Percentiles rank a stretch among this genome's conserved stretches.
Conservation (phyloP, 495 filamentous ascomycete genomes). For the Gamarada debralockiae region DNA sequence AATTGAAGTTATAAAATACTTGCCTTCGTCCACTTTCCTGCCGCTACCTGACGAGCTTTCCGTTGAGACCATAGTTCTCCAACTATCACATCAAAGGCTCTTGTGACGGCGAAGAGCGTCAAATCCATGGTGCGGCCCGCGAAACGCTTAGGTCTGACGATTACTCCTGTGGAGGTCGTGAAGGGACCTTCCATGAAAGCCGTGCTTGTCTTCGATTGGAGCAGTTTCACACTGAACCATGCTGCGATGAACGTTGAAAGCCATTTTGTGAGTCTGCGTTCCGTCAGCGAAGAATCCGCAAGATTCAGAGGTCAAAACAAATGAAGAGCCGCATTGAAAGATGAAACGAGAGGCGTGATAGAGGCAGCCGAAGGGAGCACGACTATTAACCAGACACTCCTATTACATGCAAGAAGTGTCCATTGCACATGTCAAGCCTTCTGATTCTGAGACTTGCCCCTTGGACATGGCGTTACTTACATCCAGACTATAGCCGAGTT, state of each 20-base stretch:
- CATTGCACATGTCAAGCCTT: no score
- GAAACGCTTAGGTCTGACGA: conserved; percentile 34
- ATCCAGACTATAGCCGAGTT: background rate
- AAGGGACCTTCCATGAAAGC: conserved; percentile 32
- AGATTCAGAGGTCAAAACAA: background rate
- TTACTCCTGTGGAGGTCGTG: conserved; percentile 20
- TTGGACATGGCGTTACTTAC: background rate
- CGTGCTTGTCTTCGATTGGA: conserved; percentile 41
- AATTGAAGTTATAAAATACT: conserved; percentile 4
- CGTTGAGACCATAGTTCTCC: conserved; percentile 60
- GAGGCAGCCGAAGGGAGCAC: background rate
- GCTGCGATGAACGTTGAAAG: conserved; percentile 45
- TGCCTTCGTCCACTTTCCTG: conserved; percentile 45
- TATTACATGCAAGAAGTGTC: no score
- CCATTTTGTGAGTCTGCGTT: conserved; percentile 33
- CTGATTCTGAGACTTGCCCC: no score
- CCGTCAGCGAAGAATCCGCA: background rate
- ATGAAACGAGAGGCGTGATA: background rate
- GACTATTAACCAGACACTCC: no score
- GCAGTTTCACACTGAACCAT: conserved; percentile 44
- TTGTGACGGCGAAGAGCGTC: conserved; percentile 72
- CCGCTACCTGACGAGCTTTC: conserved; percentile 29
- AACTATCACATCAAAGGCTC: conserved; percentile 70
- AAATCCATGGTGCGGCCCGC: conserved; percentile 83
- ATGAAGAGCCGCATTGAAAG: background rate